Conservation (phyloP, 1,139 yeast genomes). For the Keqinozyma sinolaborantium region DNA sequence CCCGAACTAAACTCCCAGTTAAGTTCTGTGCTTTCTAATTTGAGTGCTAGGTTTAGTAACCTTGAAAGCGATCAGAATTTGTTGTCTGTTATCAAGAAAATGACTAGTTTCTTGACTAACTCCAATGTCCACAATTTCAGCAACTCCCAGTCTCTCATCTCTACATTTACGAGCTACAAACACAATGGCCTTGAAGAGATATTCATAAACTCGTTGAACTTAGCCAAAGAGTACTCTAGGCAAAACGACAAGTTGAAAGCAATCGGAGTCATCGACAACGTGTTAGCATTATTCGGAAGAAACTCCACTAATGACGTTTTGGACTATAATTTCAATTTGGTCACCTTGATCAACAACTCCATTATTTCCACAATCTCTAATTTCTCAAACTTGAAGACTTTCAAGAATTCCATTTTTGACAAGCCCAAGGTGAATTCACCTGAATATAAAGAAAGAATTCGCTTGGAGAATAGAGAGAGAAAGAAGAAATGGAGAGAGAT, state of each 20-base stretch:
- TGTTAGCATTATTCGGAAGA: conserved; percentile 11
- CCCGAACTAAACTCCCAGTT: conserved; percentile 25
- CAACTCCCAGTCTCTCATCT: conserved; percentile 13
- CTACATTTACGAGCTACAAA: conserved; percentile 18
- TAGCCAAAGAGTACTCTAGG: conserved; percentile 36
- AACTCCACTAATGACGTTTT: conserved; percentile 7
- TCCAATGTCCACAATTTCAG: conserved; percentile 15
- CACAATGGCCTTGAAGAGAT: conserved; percentile 19
- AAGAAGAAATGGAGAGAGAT: conserved; percentile 90
- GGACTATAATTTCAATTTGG: conserved; percentile 13
- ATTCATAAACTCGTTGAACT: conserved; percentile 31
- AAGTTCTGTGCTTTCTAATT: conserved; percentile 17
- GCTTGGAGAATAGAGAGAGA: conserved; percentile 75
- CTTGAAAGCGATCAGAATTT: conserved; percentile 26
- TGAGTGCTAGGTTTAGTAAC: conserved; percentile 21
- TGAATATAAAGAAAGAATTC: conserved; percentile 53
- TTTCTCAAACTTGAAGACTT: conserved; percentile 14
- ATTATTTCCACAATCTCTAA: conserved; percentile 28
- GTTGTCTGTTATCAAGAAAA: conserved; percentile 36
- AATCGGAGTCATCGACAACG: conserved; percentile 12
- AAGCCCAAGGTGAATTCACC: conserved; percentile 27
- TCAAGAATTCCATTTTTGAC: conserved; percentile 15
- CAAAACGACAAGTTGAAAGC: conserved; percentile 7
- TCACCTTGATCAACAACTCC: conserved; percentile 26
- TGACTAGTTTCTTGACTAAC: conserved; percentile 36